Percentiles rank a stretch among this genome's conserved stretches.
phyloP scores from a whole-genome alignment of 2,329 filamentous ascomycete species.

The Elsinoe perseae region DNA sequence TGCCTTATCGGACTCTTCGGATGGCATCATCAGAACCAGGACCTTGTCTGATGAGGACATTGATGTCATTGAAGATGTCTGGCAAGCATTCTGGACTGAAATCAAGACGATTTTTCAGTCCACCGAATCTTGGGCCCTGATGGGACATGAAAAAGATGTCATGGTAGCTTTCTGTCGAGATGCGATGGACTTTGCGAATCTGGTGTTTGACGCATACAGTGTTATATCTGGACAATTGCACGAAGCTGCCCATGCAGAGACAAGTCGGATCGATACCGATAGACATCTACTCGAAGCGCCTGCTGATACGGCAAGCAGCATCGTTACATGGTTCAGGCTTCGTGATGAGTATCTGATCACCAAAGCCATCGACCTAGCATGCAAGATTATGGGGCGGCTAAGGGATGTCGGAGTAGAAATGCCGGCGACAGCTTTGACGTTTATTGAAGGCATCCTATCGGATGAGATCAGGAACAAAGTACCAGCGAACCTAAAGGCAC shows the following conservation, averaged over 20 bases:
- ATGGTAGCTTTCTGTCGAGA: conserved; percentile 94
- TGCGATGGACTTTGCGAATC: conserved; percentile 87
- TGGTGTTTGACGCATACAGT: conserved; percentile 74
- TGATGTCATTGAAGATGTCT: conserved; percentile 64
- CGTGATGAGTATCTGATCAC: conserved; percentile 79
- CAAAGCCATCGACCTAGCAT: conserved; percentile 72
- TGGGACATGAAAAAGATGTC: conserved; percentile 61
- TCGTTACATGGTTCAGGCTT: conserved; percentile 83
- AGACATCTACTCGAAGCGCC: conserved; percentile 58
- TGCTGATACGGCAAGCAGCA: conserved; percentile 54
- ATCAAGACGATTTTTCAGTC: conserved; percentile 73
- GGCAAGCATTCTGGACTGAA: conserved; percentile 75
- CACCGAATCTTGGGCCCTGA: conserved; percentile 73
- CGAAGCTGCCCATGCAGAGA: conserved; percentile 32
- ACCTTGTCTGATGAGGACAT: conserved; percentile 53
- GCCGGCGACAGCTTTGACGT: conserved; percentile 49
- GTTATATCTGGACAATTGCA: conserved; percentile 67
- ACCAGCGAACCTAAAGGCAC: conserved; percentile 72
- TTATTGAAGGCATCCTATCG: conserved; percentile 60
- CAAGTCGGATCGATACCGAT: conserved; percentile 31
- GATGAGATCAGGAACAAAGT: conserved; percentile 68
- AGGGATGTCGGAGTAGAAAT: conserved; percentile 68
- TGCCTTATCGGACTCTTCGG: conserved; percentile 56
- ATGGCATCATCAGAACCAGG: conserved; percentile 53
- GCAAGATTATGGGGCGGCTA: conserved; percentile 76